Conservation (phyloP, 73 alveolate genomes). For the Paraurostyla sp. region DNA sequence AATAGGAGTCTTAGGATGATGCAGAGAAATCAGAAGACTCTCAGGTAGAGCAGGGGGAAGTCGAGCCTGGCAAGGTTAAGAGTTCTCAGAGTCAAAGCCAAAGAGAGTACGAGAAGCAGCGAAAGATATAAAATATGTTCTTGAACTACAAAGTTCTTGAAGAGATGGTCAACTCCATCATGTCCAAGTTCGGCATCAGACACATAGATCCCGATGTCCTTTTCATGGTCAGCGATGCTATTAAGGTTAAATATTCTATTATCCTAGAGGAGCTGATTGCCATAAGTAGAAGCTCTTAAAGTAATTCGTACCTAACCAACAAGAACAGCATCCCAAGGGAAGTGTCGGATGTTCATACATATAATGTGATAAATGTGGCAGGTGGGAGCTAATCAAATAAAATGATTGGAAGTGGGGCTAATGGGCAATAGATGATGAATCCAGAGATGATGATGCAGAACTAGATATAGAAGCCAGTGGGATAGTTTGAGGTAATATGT, state of each 20-base stretch:
- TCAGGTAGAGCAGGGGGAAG: background rate
- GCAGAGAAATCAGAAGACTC: slow-evolving; percentile 25
- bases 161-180: background rate
- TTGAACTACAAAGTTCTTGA: slow-evolving; percentile 25
- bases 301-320: slow-evolving; percentile 20
- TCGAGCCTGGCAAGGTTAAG: background rate
- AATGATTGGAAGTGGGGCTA: background rate
- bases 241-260: background rate
- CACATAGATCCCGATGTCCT: slow-evolving; percentile 17
- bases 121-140: slow-evolving; percentile 6
- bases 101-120: slow-evolving; percentile 14
- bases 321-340: slow-evolving; percentile 24
- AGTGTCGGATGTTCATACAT: slow-evolving; percentile 22
- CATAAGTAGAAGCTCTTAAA: slow-evolving; percentile 26
- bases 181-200: slow-evolving; percentile 31
- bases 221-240: slow-evolving; percentile 22
- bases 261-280: slow-evolving; percentile 4
- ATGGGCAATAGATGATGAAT: too few species aligned
- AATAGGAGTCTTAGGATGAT: background rate
- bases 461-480: slow-evolving; percentile 3
- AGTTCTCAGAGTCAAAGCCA: background rate
- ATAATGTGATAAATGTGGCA: background rate
- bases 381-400: too few species aligned
- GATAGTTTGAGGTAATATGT: slow-evolving; percentile 31
- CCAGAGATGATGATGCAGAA: background rate